Evolutionary conservation across 2,329 filamentous ascomycete species (phyloP).

Genomic region (Colletotrichum sp.): DNA sequence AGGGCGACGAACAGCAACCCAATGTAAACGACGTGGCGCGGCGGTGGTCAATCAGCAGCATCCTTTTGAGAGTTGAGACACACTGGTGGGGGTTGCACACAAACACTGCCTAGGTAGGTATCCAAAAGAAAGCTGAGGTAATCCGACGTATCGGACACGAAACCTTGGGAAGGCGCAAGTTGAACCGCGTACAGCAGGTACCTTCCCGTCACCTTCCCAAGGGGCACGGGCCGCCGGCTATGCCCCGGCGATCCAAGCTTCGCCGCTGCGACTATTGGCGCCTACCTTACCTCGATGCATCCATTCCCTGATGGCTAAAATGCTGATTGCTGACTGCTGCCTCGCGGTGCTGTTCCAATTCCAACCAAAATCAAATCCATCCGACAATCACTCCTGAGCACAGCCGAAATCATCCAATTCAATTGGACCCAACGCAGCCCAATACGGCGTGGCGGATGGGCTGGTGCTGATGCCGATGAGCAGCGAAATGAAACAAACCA

Average conservation of each 20-base stretch:
- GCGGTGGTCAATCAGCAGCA: neutral
- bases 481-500: neutral
- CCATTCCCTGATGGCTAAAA: neutral
- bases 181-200: neutral
- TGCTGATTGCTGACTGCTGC: neutral
- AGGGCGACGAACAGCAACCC: neutral
- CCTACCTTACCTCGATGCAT: neutral
- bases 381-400: neutral
- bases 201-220: neutral
- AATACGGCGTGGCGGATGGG: neutral
- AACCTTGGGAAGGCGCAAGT: neutral
- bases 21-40: neutral
- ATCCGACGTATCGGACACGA: neutral
- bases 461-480: neutral
- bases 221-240: constrained; percentile 11
- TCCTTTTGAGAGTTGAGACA: neutral
- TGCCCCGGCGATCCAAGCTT: constrained; percentile 2
- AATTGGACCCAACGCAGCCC: neutral
- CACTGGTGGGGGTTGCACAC: neutral
- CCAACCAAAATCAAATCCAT: neutral
- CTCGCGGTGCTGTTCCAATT: neutral
- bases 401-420: neutral
- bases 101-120: neutral
- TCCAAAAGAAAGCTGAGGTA: neutral
- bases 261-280: neutral